These are phyloP conservation scores for Coniosporium apollinis DNA, from an alignment of 495 filamentous ascomycete genomes.

Conservation along the genomic window DNA sequence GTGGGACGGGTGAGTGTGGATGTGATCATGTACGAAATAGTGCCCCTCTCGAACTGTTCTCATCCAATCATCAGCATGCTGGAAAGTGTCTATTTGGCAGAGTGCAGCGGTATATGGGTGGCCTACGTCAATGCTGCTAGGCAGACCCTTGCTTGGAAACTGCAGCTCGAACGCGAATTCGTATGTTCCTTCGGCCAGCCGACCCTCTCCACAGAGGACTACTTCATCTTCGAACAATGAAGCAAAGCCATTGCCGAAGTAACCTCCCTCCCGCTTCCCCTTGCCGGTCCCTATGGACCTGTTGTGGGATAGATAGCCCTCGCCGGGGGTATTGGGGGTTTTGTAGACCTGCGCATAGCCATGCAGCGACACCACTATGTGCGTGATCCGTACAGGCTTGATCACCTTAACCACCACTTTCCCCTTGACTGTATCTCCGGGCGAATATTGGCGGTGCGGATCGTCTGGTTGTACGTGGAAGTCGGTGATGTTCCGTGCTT, in stretches of 20 bases:
- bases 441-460: constrained; percentile 71
- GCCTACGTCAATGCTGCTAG: constrained; percentile 86
- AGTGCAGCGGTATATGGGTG: not conserved
- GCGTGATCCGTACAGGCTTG: constrained; percentile 73
- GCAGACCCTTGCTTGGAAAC: constrained; percentile 60
- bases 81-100: constrained; percentile 7
- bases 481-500: constrained; percentile 60
- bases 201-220: constrained; percentile 78
- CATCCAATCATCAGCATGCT: not conserved
- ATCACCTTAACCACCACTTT: constrained; percentile 65
- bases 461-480: constrained; percentile 72
- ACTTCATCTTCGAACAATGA: constrained; percentile 84
- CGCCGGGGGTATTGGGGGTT: constrained; percentile 47
- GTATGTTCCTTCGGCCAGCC: constrained; percentile 68
- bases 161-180: constrained; percentile 85
- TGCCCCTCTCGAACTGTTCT: constrained; percentile 79
- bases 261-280: constrained; percentile 44
- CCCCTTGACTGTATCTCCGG: constrained; percentile 49
- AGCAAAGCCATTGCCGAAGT: constrained; percentile 65
- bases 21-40: constrained; percentile 77
- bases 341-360: constrained; percentile 82
- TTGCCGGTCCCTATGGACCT: constrained; percentile 32
- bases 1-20: constrained; percentile 82
- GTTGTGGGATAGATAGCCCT: constrained; percentile 29
- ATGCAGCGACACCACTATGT: constrained; percentile 74